These are phyloP conservation scores for Dendrothele bispora DNA, from an alignment of 768 basidiomycete genomes.

Conservation along the genomic window DNA sequence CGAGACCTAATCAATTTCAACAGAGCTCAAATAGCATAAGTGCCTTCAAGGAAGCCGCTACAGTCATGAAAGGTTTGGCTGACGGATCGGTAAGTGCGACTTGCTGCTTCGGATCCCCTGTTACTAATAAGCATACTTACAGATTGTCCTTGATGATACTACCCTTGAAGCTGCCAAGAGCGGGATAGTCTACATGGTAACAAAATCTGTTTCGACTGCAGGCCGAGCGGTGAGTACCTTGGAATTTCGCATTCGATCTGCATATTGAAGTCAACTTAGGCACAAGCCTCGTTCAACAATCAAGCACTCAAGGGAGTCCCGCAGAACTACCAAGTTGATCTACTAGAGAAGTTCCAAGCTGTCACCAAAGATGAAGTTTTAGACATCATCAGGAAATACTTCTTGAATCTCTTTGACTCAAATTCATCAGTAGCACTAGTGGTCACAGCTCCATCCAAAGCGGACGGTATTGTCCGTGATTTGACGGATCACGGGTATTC, in stretches of 20 bases:
- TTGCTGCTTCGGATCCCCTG: not conserved
- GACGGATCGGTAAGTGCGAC: constrained; percentile 68
- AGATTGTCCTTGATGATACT: constrained; percentile 82
- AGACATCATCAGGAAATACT: constrained; percentile 63
- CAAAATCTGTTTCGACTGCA: constrained; percentile 80
- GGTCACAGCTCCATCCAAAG: constrained; percentile 81
- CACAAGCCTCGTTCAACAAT: constrained; percentile 81
- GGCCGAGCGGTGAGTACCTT: constrained; percentile 74
- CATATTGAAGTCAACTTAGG: constrained; percentile 42
- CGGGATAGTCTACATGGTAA: constrained; percentile 82
- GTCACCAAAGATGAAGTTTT: constrained; percentile 81
- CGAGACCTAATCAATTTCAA: constrained; percentile 6
- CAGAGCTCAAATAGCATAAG: constrained; percentile 80
- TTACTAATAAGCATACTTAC: constrained; percentile 6
- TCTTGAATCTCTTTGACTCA: constrained; percentile 83
- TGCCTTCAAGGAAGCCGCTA: constrained; percentile 79
- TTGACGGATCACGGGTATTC: constrained; percentile 72
- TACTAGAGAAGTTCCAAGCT: constrained; percentile 78
- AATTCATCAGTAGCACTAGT: constrained; percentile 76
- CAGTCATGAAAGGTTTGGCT: constrained; percentile 75
- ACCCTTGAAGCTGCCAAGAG: constrained; percentile 91
- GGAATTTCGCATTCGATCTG: not conserved
- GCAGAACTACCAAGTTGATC: constrained; percentile 68
- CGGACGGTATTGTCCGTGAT: constrained; percentile 64
- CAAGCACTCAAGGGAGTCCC: constrained; percentile 87